Conservation (phyloP, 371 early-diverging fungal species). For the Mortierella sp. region DNA sequence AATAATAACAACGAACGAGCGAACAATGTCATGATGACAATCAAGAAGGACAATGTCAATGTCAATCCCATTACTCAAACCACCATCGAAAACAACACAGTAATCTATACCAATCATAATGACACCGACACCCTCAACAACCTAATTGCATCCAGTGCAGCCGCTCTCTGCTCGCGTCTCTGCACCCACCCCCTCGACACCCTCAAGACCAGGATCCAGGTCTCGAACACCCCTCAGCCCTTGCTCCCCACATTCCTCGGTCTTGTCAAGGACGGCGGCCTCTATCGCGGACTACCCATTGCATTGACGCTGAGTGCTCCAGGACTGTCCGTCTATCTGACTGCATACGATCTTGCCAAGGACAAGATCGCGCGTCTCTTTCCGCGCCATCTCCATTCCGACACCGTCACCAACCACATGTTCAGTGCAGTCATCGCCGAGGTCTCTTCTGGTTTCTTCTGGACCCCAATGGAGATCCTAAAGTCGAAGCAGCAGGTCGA, state of each 20-base stretch:
- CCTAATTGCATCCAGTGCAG: conserved; percentile 67
- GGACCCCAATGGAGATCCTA: conserved; percentile 89
- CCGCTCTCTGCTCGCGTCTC: conserved; percentile 67
- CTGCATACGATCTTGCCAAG: conserved; percentile 78
- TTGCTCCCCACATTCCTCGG: conserved; percentile 25
- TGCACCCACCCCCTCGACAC: conserved; percentile 83
- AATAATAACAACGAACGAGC: no score
- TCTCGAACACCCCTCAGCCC: conserved; percentile 40
- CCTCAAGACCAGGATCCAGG: conserved; percentile 81
- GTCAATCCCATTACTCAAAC: no score
- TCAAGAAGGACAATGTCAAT: no score
- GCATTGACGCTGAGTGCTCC: conserved; percentile 79
- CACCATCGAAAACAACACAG: no score
- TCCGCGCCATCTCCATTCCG: conserved; percentile 2
- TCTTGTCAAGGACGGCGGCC: conserved; percentile 26
- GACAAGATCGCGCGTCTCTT: conserved; percentile 36
- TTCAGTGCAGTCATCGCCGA: conserved; percentile 69
- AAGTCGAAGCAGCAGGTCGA: conserved; percentile 76
- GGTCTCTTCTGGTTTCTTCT: conserved; percentile 63
- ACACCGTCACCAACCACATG: conserved; percentile 59
- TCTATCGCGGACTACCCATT: conserved; percentile 77
- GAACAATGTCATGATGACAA: no score
- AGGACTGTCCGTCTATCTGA: conserved; percentile 78
- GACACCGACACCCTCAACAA: conserved; percentile 28
- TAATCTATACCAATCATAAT: no score